Base-by-base conservation (phyloP, 73 alveolate species). In the Paramecium tetraurelia region DNA sequence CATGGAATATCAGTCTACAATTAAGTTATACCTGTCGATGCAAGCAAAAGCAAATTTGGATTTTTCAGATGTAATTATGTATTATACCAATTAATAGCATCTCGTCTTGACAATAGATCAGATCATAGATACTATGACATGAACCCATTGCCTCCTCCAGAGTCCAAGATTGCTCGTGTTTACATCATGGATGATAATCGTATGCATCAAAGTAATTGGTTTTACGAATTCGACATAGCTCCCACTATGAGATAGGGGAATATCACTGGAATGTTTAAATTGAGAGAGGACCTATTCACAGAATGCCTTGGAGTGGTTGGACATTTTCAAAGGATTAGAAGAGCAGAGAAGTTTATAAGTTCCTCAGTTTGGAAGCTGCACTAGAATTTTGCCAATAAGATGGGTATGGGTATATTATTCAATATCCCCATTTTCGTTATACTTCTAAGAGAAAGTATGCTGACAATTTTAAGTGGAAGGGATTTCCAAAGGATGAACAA, bases 391-490 rank as follows among this genome's bases (percentile, higher is more conserved):
- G 95, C 71, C 72, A 87, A 59, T 9, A 57, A 24, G 86, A 46
- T 68, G 98, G 98, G 46, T 85, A 89, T 92, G 98, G 98, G 16
- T 93, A 86, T 40, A 93, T 92, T 41, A 93, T 95, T 33, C n/a
- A 43, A 29, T 89, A 93, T 57, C 96, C 95, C 16, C 36, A 69
- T 31, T 85, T 70, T 46, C 94, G 96, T 92, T 95, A 93, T 86
- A 85, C 95, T 85, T 77, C 93, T 12, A 95, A 86, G 86, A 93
- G 94, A 83, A 80, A 71, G 53, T 95, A 95, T 86, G 95, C 95
- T 33, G 98, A 95, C 50, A 95, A 95, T 86, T 95, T 93, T 89
- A 38, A 36, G 29, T 95, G 96, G 96, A 95, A 93, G 93, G 98
- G 96, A 33, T 46, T 90, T 36, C 94, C 98, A 16, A 69, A 53